Percentiles rank a stretch among this genome's conserved stretches.
Conservation (phyloP, 2,329 filamentous ascomycete species). For the Alternaria triticina region DNA sequence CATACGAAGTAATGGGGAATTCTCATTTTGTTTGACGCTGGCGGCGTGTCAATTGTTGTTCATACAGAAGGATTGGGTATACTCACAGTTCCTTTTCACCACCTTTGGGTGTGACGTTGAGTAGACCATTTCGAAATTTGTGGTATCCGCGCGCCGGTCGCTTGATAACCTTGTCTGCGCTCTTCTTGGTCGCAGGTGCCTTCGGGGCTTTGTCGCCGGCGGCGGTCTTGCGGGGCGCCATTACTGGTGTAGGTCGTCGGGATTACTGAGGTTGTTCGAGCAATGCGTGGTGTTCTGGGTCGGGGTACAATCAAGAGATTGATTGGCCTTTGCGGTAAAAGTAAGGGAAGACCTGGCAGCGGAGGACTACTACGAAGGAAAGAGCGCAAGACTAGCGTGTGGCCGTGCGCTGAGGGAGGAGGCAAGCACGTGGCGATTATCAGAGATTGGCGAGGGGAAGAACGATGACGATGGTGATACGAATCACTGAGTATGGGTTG, state of each 20-base stretch:
- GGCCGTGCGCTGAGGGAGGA: not conserved
- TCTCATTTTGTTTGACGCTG: slow-evolving; percentile 15
- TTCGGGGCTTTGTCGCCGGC: not conserved
- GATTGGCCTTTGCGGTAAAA: not conserved
- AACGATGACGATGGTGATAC: not conserved
- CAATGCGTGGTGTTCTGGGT: not conserved
- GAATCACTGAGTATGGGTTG: not conserved
- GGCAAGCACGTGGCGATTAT: not conserved
- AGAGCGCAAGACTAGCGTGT: not conserved
- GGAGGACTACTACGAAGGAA: not conserved
- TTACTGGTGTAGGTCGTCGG: not conserved
- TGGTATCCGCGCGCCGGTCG: slow-evolving; percentile 20
- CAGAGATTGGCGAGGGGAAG: not conserved
- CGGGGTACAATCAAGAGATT: not conserved
- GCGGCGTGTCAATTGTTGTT: not conserved
- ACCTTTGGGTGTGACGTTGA: slow-evolving; percentile 22
- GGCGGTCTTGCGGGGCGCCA: not conserved
- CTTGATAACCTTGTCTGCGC: slow-evolving; percentile 9
- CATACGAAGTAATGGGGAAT: slow-evolving; percentile 18
- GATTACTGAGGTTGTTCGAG: not conserved
- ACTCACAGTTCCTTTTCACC: slow-evolving; percentile 16
- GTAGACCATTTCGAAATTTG: slow-evolving; percentile 19
- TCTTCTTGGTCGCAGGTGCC: not conserved
- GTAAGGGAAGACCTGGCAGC: not conserved
- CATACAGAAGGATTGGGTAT: too few relatives aligned